Evolutionary conservation across 495 filamentous ascomycete genomes (phyloP).

Genomic region (Trichoderma erinaceum): DNA sequence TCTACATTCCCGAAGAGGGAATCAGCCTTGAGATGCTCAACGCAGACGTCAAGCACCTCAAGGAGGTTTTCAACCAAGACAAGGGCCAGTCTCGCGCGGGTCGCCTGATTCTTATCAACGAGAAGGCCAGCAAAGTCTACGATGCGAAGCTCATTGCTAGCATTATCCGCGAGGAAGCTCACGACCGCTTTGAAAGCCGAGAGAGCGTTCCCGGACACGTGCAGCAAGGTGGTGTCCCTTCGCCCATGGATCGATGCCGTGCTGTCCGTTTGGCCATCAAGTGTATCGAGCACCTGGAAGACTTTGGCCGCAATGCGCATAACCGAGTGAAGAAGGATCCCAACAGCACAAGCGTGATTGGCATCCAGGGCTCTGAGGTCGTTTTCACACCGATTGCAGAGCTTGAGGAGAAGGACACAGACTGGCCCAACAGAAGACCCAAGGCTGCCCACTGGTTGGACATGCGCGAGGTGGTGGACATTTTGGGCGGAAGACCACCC

Average conservation of each 20-base stretch:
- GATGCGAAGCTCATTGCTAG: constrained; percentile 87
- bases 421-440: constrained; percentile 85
- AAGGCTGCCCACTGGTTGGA: constrained; percentile 80
- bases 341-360: constrained; percentile 73
- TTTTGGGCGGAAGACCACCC: constrained; percentile 64
- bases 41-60: constrained; percentile 83
- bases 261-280: constrained; percentile 87
- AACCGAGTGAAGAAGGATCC: constrained; percentile 65
- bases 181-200: constrained; percentile 87
- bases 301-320: constrained; percentile 57
- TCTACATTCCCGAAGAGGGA: constrained; percentile 96
- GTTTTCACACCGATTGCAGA: constrained; percentile 73
- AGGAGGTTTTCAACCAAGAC: constrained; percentile 77
- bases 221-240: constrained; percentile 90
- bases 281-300: constrained; percentile 83
- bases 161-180: constrained; percentile 91
- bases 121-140: constrained; percentile 85
- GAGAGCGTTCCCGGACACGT: constrained; percentile 90
- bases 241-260: constrained; percentile 91
- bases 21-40: constrained; percentile 91
- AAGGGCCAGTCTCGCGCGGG: constrained; percentile 86
- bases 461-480: constrained; percentile 76
- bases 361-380: constrained; percentile 83
- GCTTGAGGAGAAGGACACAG: constrained; percentile 77
- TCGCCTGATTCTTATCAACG: constrained; percentile 90